These are phyloP conservation scores for Saturnispora saitoi DNA, from an alignment of 805 yeast species.

Conservation along the genomic window DNA sequence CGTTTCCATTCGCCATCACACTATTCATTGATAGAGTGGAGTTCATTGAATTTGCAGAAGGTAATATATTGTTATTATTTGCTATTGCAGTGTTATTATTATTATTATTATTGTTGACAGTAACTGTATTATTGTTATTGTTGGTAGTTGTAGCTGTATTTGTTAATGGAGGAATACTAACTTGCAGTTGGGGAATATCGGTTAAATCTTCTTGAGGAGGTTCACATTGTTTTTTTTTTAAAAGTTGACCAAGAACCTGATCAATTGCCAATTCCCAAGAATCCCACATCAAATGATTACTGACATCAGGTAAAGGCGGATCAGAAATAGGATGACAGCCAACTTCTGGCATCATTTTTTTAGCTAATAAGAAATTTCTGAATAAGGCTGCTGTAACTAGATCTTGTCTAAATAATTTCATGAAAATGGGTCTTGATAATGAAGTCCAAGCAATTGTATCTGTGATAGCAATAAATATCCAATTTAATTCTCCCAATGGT, in stretches of 20 bases:
- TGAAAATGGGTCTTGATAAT: conserved; percentile 78
- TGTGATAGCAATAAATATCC: conserved; percentile 97
- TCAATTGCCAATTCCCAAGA: conserved; percentile 97
- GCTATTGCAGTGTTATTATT: not conserved
- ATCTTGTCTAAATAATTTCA: conserved; percentile 87
- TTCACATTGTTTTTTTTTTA: conserved; percentile 31
- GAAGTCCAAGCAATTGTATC: conserved; percentile 98
- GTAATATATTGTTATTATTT: not conserved
- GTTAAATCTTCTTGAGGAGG: conserved; percentile 18
- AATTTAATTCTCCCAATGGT: conserved; percentile 89
- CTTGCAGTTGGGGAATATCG: conserved; percentile 27
- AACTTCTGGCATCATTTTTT: conserved; percentile 84
- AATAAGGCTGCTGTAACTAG: conserved; percentile 94
- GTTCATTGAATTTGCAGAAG: conserved; percentile 9
- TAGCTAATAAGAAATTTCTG: conserved; percentile 85
- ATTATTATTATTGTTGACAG: not conserved
- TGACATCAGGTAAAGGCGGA: conserved; percentile 82
- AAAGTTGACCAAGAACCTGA: conserved; percentile 72
- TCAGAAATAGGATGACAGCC: conserved; percentile 93
- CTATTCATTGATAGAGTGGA: conserved; percentile 1
- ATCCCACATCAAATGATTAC: conserved; percentile 91
- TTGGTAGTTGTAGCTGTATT: not conserved
- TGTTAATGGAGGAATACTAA: conserved; percentile 1
- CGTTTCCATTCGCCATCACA: not conserved
- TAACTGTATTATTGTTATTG: conserved; percentile 1